These are phyloP conservation scores for Mycena capillaripes DNA, from an alignment of 768 basidiomycete genomes.

Conservation along the genomic window DNA sequence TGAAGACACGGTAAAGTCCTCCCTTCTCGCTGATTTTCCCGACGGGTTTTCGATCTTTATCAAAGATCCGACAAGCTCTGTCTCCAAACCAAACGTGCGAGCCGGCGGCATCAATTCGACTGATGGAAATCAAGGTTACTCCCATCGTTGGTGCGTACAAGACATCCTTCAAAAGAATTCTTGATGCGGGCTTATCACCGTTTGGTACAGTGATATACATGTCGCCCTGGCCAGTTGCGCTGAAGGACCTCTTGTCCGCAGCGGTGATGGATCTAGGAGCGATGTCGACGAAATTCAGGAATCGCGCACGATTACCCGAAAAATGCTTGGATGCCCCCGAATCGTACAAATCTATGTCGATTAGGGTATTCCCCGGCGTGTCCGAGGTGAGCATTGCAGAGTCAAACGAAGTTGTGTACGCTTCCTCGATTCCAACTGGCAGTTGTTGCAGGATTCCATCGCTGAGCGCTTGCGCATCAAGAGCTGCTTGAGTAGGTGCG, in stretches of 20 bases:
- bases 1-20: not conserved
- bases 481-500: not conserved
- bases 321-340: conserved; percentile 54
- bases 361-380: not conserved
- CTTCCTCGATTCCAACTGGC: not conserved
- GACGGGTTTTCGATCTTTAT: too few relatives aligned
- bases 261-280: conserved; percentile 46
- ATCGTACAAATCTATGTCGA: conserved; percentile 49
- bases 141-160: conserved; percentile 48
- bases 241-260: conserved; percentile 46
- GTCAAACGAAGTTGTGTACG: not conserved
- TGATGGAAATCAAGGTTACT: conserved; percentile 49
- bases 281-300: conserved; percentile 47
- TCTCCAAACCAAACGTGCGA: conserved; percentile 39
- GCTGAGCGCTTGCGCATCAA: not conserved
- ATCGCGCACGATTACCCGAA: conserved; percentile 45
- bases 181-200: conserved; percentile 33
- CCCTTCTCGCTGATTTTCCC: too few relatives aligned
- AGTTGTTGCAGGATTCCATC: not conserved
- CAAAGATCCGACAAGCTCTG: conserved; percentile 36
- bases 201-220: conserved; percentile 44
- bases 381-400: conserved; percentile 14
- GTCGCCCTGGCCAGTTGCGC: conserved; percentile 49
- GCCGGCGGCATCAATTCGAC: conserved; percentile 42
- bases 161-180: conserved; percentile 44